Base-by-base conservation (phyloP, 1,139 yeast species). In the Geotrichum bryndzae region DNA sequence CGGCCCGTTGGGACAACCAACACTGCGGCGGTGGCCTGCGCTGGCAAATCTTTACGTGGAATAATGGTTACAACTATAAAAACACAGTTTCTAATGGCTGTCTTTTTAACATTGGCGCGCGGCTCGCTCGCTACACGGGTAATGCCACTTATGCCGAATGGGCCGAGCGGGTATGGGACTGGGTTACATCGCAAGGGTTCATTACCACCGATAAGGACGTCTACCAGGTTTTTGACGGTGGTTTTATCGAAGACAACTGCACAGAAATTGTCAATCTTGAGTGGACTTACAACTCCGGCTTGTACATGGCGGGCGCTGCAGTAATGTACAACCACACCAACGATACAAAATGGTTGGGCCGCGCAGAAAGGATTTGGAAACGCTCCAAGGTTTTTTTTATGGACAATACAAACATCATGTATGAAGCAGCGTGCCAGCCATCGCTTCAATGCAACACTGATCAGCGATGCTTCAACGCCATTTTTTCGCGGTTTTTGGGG, bases 21-120 rank as follows among this genome's bases (percentile, higher is more conserved):
- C 70, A 81, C 60, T 92, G 98, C 76, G 82, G 81, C 58, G 98
- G 98, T 64, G 98, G 98, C 1, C 80, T 92, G 65, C 83, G 97
- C 76, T 92, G 98, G 98, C 98, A 92, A 77, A 92, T 92, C 72
- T 92, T 90, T 79, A 83, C 88, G 65, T 92, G 96, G 96, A 92
- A 92, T 73, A 81, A 91, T 8, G 98, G 98, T 67, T 92, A 91
- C 73, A 88, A 89, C 74, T 92, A 92, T 74, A 92, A 92, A 76
- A 92, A 92, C 74, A 80, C 96, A 13, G 95, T 92, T 64, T 84
- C 96, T 23, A 92, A 91, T 72, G 97, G 97, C 18, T 89, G 96
- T 69, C 78, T 92, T 65, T 91, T 92, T 83, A 88, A 90, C 69
- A 75, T 92, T 59, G 96, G 91, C 51, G 95, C 97, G 1, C 81